phyloP scores from a whole-genome alignment of 2,329 filamentous ascomycete species.

The Colletotrichum orchidophilum region DNA sequence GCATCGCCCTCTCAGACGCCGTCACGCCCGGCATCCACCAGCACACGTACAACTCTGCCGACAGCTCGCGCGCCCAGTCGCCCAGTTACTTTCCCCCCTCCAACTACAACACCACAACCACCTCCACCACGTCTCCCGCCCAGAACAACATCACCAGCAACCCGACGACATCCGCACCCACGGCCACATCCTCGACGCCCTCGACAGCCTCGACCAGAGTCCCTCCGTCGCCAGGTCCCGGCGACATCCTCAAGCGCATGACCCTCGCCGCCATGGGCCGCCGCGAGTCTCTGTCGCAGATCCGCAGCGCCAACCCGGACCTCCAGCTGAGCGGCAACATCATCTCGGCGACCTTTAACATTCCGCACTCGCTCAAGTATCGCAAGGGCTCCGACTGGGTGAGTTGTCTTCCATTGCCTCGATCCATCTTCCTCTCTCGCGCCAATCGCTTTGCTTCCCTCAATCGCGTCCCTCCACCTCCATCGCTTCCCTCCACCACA shows the following conservation, averaged over 20 bases:
- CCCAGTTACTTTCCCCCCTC: slow-evolving; percentile 39
- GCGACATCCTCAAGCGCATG: slow-evolving; percentile 54
- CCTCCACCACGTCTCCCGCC: not conserved
- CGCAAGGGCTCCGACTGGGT: slow-evolving; percentile 70
- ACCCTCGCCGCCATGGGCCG: slow-evolving; percentile 54
- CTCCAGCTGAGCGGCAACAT: slow-evolving; percentile 70
- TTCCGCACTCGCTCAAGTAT: slow-evolving; percentile 68
- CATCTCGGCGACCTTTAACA: slow-evolving; percentile 72
- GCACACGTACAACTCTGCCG: slow-evolving; percentile 36
- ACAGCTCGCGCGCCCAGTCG: slow-evolving; percentile 25
- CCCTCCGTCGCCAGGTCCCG: slow-evolving; percentile 18
- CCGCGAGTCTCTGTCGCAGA: slow-evolving; percentile 63
- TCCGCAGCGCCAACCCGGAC: slow-evolving; percentile 65
- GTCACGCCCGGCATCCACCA: slow-evolving; percentile 43
- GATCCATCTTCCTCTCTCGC: not conserved
- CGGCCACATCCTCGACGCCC: not conserved
- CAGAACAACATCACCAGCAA: not conserved
- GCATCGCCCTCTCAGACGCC: slow-evolving; percentile 37
- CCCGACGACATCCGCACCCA: not conserved
- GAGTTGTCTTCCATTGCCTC: slow-evolving; percentile 40
- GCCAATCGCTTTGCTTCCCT: not conserved
- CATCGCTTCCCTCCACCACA: not conserved
- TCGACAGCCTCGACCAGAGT: slow-evolving; percentile 24
- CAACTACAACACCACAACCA: slow-evolving; percentile 30
- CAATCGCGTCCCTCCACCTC: not conserved